Percentiles rank a stretch among this genome's conserved stretches.
These are phyloP conservation scores for Termitomyces sp. DNA, from an alignment of 768 basidiomycete species.

Conservation along the genomic window DNA sequence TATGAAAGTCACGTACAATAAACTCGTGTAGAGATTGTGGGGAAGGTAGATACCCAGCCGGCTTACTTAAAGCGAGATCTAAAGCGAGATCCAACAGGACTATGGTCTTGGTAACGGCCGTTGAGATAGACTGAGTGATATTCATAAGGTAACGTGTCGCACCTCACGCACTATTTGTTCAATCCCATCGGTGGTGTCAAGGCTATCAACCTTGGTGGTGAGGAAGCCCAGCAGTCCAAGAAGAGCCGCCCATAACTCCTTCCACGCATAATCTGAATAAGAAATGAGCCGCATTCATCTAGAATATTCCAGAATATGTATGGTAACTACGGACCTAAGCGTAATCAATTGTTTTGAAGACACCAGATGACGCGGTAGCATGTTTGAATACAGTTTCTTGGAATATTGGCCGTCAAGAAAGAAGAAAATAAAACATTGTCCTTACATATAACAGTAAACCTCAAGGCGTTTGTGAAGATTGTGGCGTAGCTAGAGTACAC, in stretches of 20 bases:
- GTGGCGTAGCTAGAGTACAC: conserved; percentile 66
- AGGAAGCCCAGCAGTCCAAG: conserved; percentile 54
- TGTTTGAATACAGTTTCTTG: conserved; percentile 52
- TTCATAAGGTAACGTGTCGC: conserved; percentile 9
- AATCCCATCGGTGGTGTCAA: conserved; percentile 50
- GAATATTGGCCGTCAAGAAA: conserved; percentile 1
- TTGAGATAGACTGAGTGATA: neutral
- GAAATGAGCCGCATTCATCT: neutral
- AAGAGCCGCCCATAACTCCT: conserved; percentile 58
- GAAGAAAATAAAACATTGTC: neutral
- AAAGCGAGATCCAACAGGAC: conserved; percentile 49
- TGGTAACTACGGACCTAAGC: conserved; percentile 38
- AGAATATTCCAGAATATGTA: too few species aligned
- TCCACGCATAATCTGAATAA: conserved; percentile 59
- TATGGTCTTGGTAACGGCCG: conserved; percentile 35
- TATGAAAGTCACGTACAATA: conserved; percentile 41
- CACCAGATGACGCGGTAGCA: conserved; percentile 56
- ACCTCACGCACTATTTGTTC: conserved; percentile 56
- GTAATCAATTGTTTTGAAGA: conserved; percentile 46
- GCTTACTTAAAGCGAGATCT: conserved; percentile 46
- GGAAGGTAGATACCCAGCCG: conserved; percentile 52
- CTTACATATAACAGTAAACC: conserved; percentile 53
- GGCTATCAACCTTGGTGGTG: conserved; percentile 46
- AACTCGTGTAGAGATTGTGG: conserved; percentile 55
- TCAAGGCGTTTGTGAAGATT: conserved; percentile 64